These are phyloP conservation scores for Lasiosphaeriaceae sp. DNA, from an alignment of 495 filamentous ascomycete species.

Conservation along the genomic window DNA sequence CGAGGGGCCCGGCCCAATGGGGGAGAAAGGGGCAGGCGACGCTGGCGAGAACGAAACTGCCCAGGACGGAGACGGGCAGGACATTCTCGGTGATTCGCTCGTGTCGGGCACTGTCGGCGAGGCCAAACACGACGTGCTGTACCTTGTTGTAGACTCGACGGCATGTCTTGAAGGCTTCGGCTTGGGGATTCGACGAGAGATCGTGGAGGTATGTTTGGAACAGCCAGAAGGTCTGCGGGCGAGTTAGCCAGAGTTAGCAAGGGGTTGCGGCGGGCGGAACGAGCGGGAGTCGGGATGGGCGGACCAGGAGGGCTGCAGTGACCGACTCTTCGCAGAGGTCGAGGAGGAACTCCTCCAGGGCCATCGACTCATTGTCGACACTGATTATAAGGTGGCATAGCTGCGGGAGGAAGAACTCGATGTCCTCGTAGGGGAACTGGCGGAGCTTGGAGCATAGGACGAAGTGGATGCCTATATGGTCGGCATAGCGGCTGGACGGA, in stretches of 20 bases:
- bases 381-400: slow-evolving; percentile 75
- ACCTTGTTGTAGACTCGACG: slow-evolving; percentile 75
- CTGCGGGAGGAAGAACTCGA: slow-evolving; percentile 80
- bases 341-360: slow-evolving; percentile 73
- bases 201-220: slow-evolving; percentile 80
- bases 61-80: slow-evolving; percentile 65
- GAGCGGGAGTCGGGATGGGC: slow-evolving; percentile 18
- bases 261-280: neutral
- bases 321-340: slow-evolving; percentile 78
- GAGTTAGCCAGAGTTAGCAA: slow-evolving; percentile 13
- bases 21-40: slow-evolving; percentile 50
- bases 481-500: slow-evolving; percentile 63
- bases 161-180: slow-evolving; percentile 67
- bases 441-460: slow-evolving; percentile 75
- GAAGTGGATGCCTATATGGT: slow-evolving; percentile 78
- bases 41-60: slow-evolving; percentile 65
- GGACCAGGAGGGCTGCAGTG: slow-evolving; percentile 68
- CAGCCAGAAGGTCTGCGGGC: slow-evolving; percentile 69
- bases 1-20: slow-evolving; percentile 65
- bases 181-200: slow-evolving; percentile 62
- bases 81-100: slow-evolving; percentile 74
- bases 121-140: slow-evolving; percentile 72
- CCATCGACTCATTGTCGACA: slow-evolving; percentile 80
- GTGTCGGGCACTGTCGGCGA: slow-evolving; percentile 53
- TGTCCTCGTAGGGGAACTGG: slow-evolving; percentile 76